A percentile compares a stretch with the other conserved stretches of the same genome.
Conservation (phyloP, 257 asterid species). For the Thymus mandschuricus region DNA sequence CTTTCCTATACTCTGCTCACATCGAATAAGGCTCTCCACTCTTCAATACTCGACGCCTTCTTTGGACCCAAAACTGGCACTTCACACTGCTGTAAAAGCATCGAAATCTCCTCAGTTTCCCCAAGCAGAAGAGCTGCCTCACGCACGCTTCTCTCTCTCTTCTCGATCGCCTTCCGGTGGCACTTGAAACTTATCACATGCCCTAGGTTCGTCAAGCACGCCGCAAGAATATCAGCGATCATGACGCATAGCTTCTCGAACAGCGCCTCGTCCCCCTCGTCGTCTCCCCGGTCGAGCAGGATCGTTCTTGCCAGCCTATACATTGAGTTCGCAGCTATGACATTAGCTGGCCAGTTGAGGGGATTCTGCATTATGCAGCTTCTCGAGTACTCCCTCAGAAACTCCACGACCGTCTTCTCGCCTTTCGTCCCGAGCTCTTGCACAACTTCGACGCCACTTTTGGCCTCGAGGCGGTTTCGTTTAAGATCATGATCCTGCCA, state of each 20-base stretch:
- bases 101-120: slow-evolving; percentile 45
- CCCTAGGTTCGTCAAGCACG: slow-evolving; percentile 43
- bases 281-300: slow-evolving; percentile 21
- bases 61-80: slow-evolving; percentile 12
- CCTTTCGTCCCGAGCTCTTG: slow-evolving; percentile 22
- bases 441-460: background rate
- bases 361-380: slow-evolving; percentile 41
- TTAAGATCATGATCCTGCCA: slow-evolving; percentile 46
- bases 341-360: slow-evolving; percentile 41
- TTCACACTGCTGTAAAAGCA: background rate
- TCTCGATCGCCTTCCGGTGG: slow-evolving; percentile 36
- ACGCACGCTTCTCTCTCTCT: slow-evolving; percentile 39
- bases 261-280: slow-evolving; percentile 32
- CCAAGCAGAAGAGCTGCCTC: slow-evolving; percentile 47
- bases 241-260: slow-evolving; percentile 35
- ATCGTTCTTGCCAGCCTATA: slow-evolving; percentile 36
- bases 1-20: background rate
- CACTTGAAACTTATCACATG: slow-evolving; percentile 39
- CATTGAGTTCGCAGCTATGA: slow-evolving; percentile 46
- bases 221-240: slow-evolving; percentile 50
- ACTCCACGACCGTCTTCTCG: slow-evolving; percentile 34
- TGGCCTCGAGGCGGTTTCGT: slow-evolving; percentile 33
- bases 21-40: slow-evolving; percentile 37
- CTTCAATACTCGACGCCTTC: slow-evolving; percentile 35
- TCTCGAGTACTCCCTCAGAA: slow-evolving; percentile 27